These are phyloP conservation scores for Mortierella sp. DNA, from an alignment of 371 early-diverging fungal species.

Conservation along the genomic window DNA sequence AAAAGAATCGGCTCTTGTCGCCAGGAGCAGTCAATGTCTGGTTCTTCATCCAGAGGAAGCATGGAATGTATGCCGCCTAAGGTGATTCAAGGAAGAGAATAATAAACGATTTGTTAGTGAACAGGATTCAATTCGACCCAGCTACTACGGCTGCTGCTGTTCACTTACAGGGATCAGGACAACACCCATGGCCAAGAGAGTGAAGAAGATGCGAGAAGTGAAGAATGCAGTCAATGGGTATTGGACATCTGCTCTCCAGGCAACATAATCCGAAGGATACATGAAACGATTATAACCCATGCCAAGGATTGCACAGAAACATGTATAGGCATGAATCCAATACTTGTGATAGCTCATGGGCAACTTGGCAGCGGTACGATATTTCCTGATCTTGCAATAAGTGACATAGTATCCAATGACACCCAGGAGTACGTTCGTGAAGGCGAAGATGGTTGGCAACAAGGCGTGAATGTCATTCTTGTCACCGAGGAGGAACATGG, in stretches of 20 bases:
- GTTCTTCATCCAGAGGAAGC: conserved; percentile 46
- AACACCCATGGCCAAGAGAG: conserved; percentile 49
- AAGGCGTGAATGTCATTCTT: conserved; percentile 56
- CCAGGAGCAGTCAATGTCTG: conserved; percentile 23
- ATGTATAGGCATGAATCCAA: conserved; percentile 52
- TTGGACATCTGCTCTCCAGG: conserved; percentile 34
- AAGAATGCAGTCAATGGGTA: conserved; percentile 45
- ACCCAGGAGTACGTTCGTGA: conserved; percentile 46
- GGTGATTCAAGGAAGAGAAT: too few relatives aligned
- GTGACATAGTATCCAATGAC: conserved; percentile 53
- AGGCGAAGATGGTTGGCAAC: conserved; percentile 49
- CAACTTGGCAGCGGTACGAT: not conserved
- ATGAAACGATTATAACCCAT: conserved; percentile 53
- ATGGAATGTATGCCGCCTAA: conserved; percentile 47
- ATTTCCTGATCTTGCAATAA: conserved; percentile 29
- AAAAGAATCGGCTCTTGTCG: conserved; percentile 32
- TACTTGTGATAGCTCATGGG: conserved; percentile 44
- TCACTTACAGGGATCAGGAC: conserved; percentile 41
- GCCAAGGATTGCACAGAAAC: conserved; percentile 50
- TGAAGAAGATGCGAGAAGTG: conserved; percentile 43
- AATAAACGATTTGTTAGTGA: too few relatives aligned
- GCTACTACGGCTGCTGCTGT: too few relatives aligned
- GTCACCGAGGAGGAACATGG: conserved; percentile 52
- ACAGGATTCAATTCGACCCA: not conserved
- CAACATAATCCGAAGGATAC: conserved; percentile 47